Base-by-base conservation (phyloP, 2,329 filamentous ascomycete species). In the Fusarium dimerum region DNA sequence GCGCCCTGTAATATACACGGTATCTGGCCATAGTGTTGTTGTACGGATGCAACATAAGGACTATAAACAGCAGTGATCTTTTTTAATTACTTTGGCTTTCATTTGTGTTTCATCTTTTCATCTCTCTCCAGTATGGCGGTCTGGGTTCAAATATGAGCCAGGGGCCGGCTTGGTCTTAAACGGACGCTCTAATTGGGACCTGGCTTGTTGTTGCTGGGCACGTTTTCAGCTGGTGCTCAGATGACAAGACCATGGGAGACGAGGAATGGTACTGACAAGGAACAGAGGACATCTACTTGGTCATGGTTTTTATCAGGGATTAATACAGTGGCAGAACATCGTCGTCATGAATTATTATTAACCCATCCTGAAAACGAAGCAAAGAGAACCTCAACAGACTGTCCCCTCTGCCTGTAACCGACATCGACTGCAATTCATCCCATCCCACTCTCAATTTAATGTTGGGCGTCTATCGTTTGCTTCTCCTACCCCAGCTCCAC, bases 401-500 rank as follows among this genome's bases (percentile, higher is more conserved):
- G 20, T 26, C 4, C 20, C 20, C 7, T 26, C 20, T 26, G 20
- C 7, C 7, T 26, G 20, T 26, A 7, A 26, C 20, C 20, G 20
- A 26, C 20, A 26, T 42, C 11, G 50, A 36, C 30, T 39, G 17
- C 16, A 40, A 16, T 44, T 52, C 34, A 56, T 57, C 46, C 48
- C 51, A 43, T 48, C 48, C 48, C 46, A 32, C 20, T 26, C 20
- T 26, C 20, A 26, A 26, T 26, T 7, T 32, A 36, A 12, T 41
- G 26, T 45, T n/a, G 29, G 15, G 54, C 43, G 43, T 54, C 39
- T 47, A 57, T 54, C 45, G 41, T 53, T 51, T 54, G 43, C 52
- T 47, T 50, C 55, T 60, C 53, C 57, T 55, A 54, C 57, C 54
- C 50, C 57, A 60, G 60, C 57, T 41, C 57, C 57, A 60, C 57